Evolutionary conservation across 2,329 filamentous ascomycete species (phyloP).

Genomic region (Aspergillus costaricaensis): DNA sequence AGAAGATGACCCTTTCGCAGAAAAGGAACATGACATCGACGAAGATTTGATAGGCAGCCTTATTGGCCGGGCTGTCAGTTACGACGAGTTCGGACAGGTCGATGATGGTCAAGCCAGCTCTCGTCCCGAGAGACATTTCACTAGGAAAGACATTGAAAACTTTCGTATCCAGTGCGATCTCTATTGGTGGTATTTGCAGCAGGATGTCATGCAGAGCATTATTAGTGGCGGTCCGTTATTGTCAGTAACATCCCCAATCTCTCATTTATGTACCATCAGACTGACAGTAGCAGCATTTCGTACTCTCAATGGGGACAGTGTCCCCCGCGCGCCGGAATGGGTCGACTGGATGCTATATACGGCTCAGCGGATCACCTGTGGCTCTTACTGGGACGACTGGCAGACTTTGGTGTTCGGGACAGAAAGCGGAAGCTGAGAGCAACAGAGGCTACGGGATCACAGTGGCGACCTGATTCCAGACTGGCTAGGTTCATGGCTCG

Average conservation of each 20-base stretch:
- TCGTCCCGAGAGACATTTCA: conserved; percentile 38
- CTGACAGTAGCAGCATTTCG: conserved; percentile 63
- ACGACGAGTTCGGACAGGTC: conserved; percentile 59
- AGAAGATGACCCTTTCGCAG: conserved; percentile 46
- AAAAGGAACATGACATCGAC: conserved; percentile 53
- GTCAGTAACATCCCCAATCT: conserved; percentile 56
- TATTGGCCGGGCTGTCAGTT: conserved; percentile 59
- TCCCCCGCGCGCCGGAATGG: conserved; percentile 78
- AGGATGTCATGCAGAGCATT: conserved; percentile 89
- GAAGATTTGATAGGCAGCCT: conserved; percentile 60
- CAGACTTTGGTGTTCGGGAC: conserved; percentile 77
- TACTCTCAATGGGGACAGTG: conserved; percentile 83
- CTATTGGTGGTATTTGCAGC: conserved; percentile 95
- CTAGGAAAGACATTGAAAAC: conserved; percentile 67
- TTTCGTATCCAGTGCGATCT: conserved; percentile 83
- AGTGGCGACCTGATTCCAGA: conserved; percentile 57
- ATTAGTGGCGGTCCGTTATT: conserved; percentile 82
- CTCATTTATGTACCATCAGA: conserved; percentile 1
- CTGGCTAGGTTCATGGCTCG: conserved; percentile 46
- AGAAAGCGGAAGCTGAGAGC: conserved; percentile 73
- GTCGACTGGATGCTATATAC: conserved; percentile 75
- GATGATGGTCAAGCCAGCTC: conserved; percentile 30
- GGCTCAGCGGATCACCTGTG: conserved; percentile 88
- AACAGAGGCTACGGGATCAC: conserved; percentile 59
- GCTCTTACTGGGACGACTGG: conserved; percentile 75